Conservation (phyloP, 208 protist genomes). For the Acanthamoeba castellanii region DNA sequence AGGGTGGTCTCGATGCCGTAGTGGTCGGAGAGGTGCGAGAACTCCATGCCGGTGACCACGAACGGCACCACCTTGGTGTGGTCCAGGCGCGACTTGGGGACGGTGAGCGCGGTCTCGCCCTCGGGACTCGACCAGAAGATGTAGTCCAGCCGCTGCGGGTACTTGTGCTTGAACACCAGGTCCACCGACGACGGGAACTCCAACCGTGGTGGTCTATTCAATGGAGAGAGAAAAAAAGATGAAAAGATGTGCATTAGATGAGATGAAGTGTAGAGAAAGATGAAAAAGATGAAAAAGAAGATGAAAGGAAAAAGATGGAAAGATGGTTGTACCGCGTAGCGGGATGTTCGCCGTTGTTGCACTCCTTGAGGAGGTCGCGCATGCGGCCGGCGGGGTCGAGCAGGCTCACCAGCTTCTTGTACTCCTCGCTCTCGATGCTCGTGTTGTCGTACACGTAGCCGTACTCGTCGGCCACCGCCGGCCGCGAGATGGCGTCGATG, state of each 20-base stretch:
- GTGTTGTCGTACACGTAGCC: constrained; percentile 73
- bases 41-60: constrained; percentile 67
- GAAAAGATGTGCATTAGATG: no score
- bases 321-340: constrained; percentile 7
- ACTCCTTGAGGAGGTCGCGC: constrained; percentile 69
- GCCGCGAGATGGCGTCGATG: constrained; percentile 72
- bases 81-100: constrained; percentile 34
- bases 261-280: neutral
- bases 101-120: constrained; percentile 30
- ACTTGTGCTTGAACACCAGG: constrained; percentile 75
- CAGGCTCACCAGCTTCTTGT: constrained; percentile 61
- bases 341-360: constrained; percentile 59
- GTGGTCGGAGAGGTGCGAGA: constrained; percentile 61
- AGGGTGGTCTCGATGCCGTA: constrained; percentile 68
- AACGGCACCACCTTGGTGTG: constrained; percentile 64
- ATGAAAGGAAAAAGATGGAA: neutral
- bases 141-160: constrained; percentile 70
- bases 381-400: constrained; percentile 42
- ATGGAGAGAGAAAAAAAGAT: neutral
- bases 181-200: constrained; percentile 72
- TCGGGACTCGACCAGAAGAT: constrained; percentile 62
- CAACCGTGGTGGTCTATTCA: constrained; percentile 47
- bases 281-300: neutral
- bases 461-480: constrained; percentile 67
- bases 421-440: constrained; percentile 72